These are phyloP conservation scores for Trichosporon faecale DNA, from an alignment of 1,284 basidiomycete genomes.

Conservation along the genomic window DNA sequence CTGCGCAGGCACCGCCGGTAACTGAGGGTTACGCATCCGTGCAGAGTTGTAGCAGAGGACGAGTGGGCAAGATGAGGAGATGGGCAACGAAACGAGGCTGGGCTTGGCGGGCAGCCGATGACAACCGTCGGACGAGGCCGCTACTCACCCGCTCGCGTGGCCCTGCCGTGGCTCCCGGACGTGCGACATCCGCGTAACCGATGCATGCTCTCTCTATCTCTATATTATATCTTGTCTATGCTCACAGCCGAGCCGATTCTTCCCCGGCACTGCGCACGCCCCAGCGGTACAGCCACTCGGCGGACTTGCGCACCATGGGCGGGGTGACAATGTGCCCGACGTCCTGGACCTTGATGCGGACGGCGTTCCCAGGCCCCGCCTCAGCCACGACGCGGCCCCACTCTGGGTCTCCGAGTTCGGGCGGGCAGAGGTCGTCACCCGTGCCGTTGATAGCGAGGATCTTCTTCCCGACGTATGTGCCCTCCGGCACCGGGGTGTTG, in stretches of 20 bases:
- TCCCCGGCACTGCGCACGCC: conserved; percentile 17
- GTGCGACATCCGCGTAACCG: not conserved
- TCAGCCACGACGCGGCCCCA: conserved; percentile 1
- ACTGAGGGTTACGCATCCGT: not conserved
- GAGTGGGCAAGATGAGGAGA: not conserved
- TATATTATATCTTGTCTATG: not conserved
- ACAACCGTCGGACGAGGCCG: not conserved
- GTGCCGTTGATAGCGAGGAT: conserved; percentile 64
- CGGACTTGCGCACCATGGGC: conserved; percentile 47
- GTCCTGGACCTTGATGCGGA: not conserved
- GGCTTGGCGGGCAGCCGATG: not conserved
- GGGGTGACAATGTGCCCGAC: conserved; percentile 47
- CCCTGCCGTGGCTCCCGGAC: not conserved
- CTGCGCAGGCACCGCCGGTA: not conserved
- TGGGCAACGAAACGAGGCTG: not conserved
- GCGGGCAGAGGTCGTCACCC: conserved; percentile 46
- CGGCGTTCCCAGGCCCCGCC: not conserved
- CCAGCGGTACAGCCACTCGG: conserved; percentile 48
- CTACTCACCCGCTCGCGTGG: not conserved
- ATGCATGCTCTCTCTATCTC: not conserved
- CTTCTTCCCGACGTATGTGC: conserved; percentile 62
- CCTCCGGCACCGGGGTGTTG: not conserved
- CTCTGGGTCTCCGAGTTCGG: not conserved
- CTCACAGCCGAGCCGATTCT: not conserved
- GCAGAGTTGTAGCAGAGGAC: not conserved